These are phyloP conservation scores for Pouteria glomerata DNA, from an alignment of 148 eudicot species.

Conservation along the genomic window DNA sequence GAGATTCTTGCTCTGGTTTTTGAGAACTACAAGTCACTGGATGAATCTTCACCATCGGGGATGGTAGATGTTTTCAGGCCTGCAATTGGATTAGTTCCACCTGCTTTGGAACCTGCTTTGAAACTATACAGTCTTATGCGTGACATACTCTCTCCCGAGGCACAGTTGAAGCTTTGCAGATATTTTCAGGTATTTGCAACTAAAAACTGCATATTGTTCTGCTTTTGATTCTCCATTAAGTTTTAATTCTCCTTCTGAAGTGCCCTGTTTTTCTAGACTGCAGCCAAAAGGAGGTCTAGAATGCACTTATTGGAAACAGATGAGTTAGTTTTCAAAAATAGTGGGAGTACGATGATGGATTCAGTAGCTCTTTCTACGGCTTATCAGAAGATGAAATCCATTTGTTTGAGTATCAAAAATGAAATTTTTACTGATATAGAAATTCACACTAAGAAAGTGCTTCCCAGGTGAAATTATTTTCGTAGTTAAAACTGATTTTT, in stretches of 20 bases:
- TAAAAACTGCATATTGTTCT: background rate
- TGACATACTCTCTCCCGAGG: slow-evolving; percentile 74
- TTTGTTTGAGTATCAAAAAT: slow-evolving; percentile 60
- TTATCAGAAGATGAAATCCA: slow-evolving; percentile 73
- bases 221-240: background rate
- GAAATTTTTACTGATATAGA: slow-evolving; percentile 78
- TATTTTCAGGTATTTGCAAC: slow-evolving; percentile 61
- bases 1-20: slow-evolving; percentile 72
- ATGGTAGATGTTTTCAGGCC: slow-evolving; percentile 62
- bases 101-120: slow-evolving; percentile 72
- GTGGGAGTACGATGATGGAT: slow-evolving; percentile 53
- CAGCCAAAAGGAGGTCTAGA: slow-evolving; percentile 85
- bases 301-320: slow-evolving; percentile 76
- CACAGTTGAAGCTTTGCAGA: slow-evolving; percentile 64
- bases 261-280: slow-evolving; percentile 39
- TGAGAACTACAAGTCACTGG: slow-evolving; percentile 87
- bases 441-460: slow-evolving; percentile 73
- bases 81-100: slow-evolving; percentile 70
- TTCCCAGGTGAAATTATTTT: slow-evolving; percentile 56
- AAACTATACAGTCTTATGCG: slow-evolving; percentile 76
- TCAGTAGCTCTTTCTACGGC: slow-evolving; percentile 51
- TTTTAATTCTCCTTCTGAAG: slow-evolving; percentile 6
- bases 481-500: background rate
- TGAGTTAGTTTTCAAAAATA: slow-evolving; percentile 57
- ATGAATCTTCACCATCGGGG: slow-evolving; percentile 69